Base-by-base conservation (phyloP, 805 yeast genomes). In the Candida hispaniensis region DNA sequence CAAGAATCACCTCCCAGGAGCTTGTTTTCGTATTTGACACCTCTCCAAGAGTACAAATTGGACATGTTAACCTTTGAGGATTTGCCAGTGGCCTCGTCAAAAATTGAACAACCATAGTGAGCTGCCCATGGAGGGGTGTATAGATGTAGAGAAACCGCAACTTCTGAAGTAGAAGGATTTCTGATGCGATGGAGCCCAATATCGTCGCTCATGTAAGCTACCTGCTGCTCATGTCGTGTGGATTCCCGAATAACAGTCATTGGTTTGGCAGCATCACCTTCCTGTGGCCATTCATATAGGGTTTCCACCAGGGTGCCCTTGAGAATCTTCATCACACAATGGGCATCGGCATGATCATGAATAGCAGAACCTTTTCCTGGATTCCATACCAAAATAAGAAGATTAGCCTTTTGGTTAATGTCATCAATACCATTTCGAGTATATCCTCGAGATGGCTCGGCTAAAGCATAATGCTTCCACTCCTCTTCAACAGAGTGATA, bases 101-200 rank as follows among this genome's bases (percentile, higher is more conserved):
- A 60, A 6, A 60, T 50, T 39, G 52, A 47, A 48, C 65, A 61
- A 16, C 65, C 64, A 20, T 46, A 69, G 50, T 68, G 60, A 34
- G 74, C 59, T 4, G 83, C 86, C 51, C 75, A 75, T 6, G 86
- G 83, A 5, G 86, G 85, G 5, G 85, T 75, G 56, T 78, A 78
- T 36, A 78, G 62, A 53, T 78, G 86, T 51, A 78, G 62, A 25
- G 79, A 69, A 10, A 78, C 71, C 8, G 80, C 72, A 14, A 59
- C 53, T 22, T 60, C 61, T 13, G 56, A 49, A 1, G 58, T 49
- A 12, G 34, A 33, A 5, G 64, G 65, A 50, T 78, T 78, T 25
- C 61, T 55, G 50, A 78, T 75, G 44, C 68, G 60, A 55, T 78
- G 88, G 39, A 74, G 59, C 1, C 86, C 88, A 29, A 78, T 64